Base-by-base conservation (phyloP, 208 protist genomes). In the Strigomonas culicis region DNA sequence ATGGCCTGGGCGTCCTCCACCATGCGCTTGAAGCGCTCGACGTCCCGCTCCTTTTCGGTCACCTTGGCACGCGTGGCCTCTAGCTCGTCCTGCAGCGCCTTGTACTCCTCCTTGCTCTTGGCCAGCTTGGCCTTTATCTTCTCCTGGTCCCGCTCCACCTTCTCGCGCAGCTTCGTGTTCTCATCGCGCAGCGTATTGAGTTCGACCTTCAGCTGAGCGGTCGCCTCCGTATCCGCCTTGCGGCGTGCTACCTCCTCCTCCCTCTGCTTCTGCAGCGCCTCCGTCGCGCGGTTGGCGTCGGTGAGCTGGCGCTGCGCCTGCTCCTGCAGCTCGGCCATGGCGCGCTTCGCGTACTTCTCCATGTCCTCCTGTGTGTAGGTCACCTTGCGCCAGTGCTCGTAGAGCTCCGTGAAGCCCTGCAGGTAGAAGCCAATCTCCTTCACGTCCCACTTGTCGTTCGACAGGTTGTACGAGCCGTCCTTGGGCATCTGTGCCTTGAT, bases 121-220 rank as follows among this genome's bases (percentile, higher is more conserved):
- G 70, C 68, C 17, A 96, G 68, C 73, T 93, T 94, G 11, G 76
- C 77, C 71, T 94, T 96, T 55, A 96, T 94, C 61, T 93, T 92
- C 64, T 96, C 91, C 62, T 94, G 86, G 59, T 96, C 91, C 22
- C 84, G 79, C 74, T 92, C 82, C 63, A 96, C 86, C 80, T 96
- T 96, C 68, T 94, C 86, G 58, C 88, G 83, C 63, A 96, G 75
- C 62, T 91, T 93, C 36, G 66, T 64, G 64, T 94, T 93, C 55
- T 96, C 91, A 24, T 96, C 86, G 22, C 77, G 77, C 49, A 93
- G 63, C 30, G 84, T 65, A 63, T 64, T 81, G 36, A 94, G 70
- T 28, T 94, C 86, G 10, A 93, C 86, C 66, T 85, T 88, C 28
- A 94, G 79, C 70, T 93, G 85, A 22, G 91, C 91, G 31, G 74